A percentile compares a stretch with the other conserved stretches of the same genome.
Conservation (phyloP, 2,329 filamentous ascomycete species). For the Diaporthe capsici region DNA sequence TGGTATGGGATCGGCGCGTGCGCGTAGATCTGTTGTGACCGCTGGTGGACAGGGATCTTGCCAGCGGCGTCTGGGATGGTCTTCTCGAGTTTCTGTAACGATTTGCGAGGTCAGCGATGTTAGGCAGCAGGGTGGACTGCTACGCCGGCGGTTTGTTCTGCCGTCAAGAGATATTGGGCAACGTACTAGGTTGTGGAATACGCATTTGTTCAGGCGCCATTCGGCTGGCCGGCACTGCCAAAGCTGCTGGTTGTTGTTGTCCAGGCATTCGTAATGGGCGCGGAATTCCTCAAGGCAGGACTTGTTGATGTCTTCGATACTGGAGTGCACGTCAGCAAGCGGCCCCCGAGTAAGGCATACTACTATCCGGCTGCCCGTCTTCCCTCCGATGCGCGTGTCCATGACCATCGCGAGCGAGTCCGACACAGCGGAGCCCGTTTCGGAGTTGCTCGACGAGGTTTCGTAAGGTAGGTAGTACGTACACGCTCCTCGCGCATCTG, state of each 20-base stretch:
- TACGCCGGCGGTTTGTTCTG: neutral
- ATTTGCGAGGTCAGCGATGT: neutral
- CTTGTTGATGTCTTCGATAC: slow-evolving; percentile 95
- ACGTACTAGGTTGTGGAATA: slow-evolving; percentile 94
- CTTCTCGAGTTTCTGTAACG: slow-evolving; percentile 81
- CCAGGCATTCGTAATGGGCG: slow-evolving; percentile 93
- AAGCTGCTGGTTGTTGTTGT: slow-evolving; percentile 97
- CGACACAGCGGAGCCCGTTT: slow-evolving; percentile 13
- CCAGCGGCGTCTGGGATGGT: slow-evolving; percentile 81
- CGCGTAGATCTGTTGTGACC: slow-evolving; percentile 74
- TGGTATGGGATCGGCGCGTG: slow-evolving; percentile 58
- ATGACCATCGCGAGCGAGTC: too few species aligned
- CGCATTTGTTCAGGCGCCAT: slow-evolving; percentile 93
- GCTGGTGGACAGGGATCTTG: slow-evolving; percentile 80
- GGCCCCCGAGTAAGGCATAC: neutral
- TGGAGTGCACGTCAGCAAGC: slow-evolving; percentile 54
- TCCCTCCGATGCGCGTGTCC: neutral
- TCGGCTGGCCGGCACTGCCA: slow-evolving; percentile 94
- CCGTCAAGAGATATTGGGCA: neutral
- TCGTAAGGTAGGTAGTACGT: slow-evolving; percentile 59
- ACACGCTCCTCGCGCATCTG: slow-evolving; percentile 96
- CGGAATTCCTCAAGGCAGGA: slow-evolving; percentile 93
- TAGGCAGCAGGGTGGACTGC: too few species aligned
- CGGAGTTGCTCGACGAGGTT: neutral
- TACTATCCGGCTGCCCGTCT: neutral